phyloP scores from a whole-genome alignment of 1,284 basidiomycete species.

The Amylostereum chailletii region DNA sequence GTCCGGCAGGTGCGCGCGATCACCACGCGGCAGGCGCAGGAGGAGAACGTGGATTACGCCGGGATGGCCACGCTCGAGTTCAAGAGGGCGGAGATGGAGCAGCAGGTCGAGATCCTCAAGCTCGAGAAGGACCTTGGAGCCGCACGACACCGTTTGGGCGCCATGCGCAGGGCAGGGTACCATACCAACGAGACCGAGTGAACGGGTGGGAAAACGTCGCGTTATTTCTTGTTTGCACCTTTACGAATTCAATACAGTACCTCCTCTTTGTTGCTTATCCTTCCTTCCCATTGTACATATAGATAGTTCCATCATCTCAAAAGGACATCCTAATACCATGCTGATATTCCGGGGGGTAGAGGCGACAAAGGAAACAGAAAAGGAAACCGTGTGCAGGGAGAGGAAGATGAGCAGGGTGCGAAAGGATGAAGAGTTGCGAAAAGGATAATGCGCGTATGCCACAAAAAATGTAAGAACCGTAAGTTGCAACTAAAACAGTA shows the following conservation, averaged over 20 bases:
- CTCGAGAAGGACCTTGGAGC: slow-evolving; percentile 93
- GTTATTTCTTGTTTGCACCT: neutral
- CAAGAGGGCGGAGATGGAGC: slow-evolving; percentile 98
- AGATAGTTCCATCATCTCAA: slow-evolving; percentile 5
- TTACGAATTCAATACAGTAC: slow-evolving; percentile 1
- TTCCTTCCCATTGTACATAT: neutral
- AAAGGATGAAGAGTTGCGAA: neutral
- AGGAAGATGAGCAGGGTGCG: neutral
- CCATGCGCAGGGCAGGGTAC: slow-evolving; percentile 87
- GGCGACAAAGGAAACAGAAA: no score
- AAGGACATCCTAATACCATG: slow-evolving; percentile 7
- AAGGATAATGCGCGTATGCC: neutral
- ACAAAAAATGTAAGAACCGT: slow-evolving; percentile 6
- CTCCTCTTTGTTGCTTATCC: neutral
- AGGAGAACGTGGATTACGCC: slow-evolving; percentile 85
- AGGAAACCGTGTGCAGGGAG: no score
- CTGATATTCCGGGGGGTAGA: neutral
- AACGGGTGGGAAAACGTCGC: neutral
- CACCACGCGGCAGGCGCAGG: slow-evolving; percentile 73
- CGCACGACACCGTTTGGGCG: slow-evolving; percentile 77
- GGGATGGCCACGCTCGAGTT: slow-evolving; percentile 93
- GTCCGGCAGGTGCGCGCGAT: slow-evolving; percentile 96
- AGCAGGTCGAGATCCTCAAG: slow-evolving; percentile 95
- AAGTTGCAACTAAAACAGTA: slow-evolving; percentile 5
- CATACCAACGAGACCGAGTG: slow-evolving; percentile 57